A percentile compares a stretch with the other conserved stretches of the same genome.
Evolutionary conservation across 2,329 filamentous ascomycete species (phyloP).

Genomic region (Ophiostoma perfectum): DNA sequence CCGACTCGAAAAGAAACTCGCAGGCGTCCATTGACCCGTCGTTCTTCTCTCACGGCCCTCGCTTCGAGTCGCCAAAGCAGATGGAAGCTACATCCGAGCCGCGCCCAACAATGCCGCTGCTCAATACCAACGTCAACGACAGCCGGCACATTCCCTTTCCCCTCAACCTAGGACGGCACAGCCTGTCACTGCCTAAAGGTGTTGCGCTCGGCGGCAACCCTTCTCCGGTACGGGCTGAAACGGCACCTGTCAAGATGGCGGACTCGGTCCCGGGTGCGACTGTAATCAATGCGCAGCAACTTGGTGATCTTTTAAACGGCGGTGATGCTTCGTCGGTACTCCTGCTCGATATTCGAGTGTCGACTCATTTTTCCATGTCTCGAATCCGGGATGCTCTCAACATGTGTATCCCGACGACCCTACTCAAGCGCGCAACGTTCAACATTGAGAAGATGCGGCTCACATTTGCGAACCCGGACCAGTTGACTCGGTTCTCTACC

Average conservation of each 20-base stretch:
- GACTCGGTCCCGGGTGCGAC: slow-evolving; percentile 40
- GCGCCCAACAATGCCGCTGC: slow-evolving; percentile 28
- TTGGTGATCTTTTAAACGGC: slow-evolving; percentile 51
- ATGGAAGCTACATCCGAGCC: slow-evolving; percentile 38
- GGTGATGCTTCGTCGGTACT: slow-evolving; percentile 41
- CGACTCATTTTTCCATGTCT: slow-evolving; percentile 70
- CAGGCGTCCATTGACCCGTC: slow-evolving; percentile 43
- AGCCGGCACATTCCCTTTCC: slow-evolving; percentile 44
- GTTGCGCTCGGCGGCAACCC: not conserved
- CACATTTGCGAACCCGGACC: slow-evolving; percentile 69
- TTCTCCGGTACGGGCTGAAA: slow-evolving; percentile 42
- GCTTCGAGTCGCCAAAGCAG: slow-evolving; percentile 43
- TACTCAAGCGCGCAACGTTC: slow-evolving; percentile 86
- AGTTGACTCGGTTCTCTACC: slow-evolving; percentile 65
- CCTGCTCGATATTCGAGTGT: slow-evolving; percentile 79
- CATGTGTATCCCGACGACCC: slow-evolving; percentile 88
- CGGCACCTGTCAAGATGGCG: slow-evolving; percentile 43
- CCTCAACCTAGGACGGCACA: slow-evolving; percentile 45
- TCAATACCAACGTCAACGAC: slow-evolving; percentile 45
- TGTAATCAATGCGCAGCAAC: slow-evolving; percentile 50
- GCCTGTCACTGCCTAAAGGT: slow-evolving; percentile 31
- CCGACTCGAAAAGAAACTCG: slow-evolving; percentile 50
- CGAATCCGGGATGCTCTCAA: slow-evolving; percentile 79
- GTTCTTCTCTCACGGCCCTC: slow-evolving; percentile 40
- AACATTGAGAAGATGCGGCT: slow-evolving; percentile 81